Evolutionary conservation across 75 land plant genomes (phyloP), one percentile per base, ranked within the genome.

Genomic region (Pinus taeda): DNA sequence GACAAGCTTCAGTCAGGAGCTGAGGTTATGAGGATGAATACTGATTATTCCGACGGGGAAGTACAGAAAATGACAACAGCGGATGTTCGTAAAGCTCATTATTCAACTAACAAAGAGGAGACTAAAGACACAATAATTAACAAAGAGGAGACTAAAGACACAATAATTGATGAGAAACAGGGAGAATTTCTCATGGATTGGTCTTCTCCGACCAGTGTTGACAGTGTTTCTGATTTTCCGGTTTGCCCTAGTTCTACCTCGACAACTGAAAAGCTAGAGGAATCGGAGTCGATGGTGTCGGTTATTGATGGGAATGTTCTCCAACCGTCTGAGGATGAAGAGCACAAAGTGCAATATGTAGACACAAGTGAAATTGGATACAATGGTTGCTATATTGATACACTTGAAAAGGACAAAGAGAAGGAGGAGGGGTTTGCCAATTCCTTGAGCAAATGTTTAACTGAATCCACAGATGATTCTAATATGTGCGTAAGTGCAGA

Each of bases 371-470:
- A 69, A 69, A 18, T n/a, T 39, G 72, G 36, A 42, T 42, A 39
- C 36, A 37, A 39, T 69, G 72, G 55, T 3, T 20, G 42, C 14
- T 69, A 15, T 4, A 69, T 42, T 42, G 72, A 69, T 69, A 69
- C n/a, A 12, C 72, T 20, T 69, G 72, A n/a, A 3, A 69, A 69
- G 72, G 72, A 69, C 22, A 69, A 69, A 69, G 72, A 42, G 24
- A n/a, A 42, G 33, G 72, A 69, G 37, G 71, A 69, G n/a, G 72
- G 42, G 39, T 17, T 69, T 12, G 72, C 17, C 36, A 69, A 42
- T 17, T 37, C 72, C 39, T 69, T 42, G 49, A 69, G 72, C 72
- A 42, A 69, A 42, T 69, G 55, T n/a, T 69, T 39, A 69, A 42
- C 72, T n/a, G 72, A 69, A 45, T 17, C 49, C 4, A 20, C 26